Percentiles rank a stretch among this genome's conserved stretches.
phyloP scores from a whole-genome alignment of 108 stramenopile species.

The Cylindrotheca closterium region DNA sequence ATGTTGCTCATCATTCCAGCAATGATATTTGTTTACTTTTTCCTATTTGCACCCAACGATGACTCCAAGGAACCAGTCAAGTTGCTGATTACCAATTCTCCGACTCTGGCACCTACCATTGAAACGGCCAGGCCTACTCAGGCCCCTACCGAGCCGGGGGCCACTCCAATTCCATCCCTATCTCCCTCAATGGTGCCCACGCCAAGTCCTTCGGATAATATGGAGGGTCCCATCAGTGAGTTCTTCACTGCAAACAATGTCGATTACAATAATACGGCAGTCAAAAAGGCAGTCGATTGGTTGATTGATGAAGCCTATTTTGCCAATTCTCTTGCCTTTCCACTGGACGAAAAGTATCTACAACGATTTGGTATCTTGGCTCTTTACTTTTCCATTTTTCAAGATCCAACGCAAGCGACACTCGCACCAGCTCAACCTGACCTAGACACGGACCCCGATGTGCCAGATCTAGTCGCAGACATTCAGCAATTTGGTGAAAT shows the following conservation, averaged over 20 bases:
- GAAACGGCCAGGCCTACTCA: no score
- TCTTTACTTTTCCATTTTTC: slow-evolving; percentile 18
- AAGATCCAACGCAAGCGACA: no score
- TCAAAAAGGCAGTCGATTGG: slow-evolving; percentile 2
- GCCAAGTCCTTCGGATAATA: background rate
- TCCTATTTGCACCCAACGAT: no score
- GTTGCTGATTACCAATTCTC: no score
- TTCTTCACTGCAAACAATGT: slow-evolving; percentile 5
- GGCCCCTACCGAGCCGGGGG: no score
- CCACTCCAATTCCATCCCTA: background rate
- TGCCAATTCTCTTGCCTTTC: background rate
- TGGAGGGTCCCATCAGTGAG: background rate
- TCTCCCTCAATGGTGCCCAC: background rate
- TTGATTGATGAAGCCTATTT: slow-evolving; percentile 6
- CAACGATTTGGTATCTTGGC: slow-evolving; percentile 29
- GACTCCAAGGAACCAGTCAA: no score
- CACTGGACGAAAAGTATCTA: background rate
- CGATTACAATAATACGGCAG: background rate
- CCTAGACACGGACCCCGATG: no score
- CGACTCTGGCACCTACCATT: no score
- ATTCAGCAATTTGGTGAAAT: background rate
- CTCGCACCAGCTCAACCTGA: no score
- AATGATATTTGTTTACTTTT: no score
- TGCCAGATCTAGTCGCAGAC: no score
- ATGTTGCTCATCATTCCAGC: no score